A percentile compares a stretch with the other conserved stretches of the same genome.
Evolutionary conservation across 1,139 yeast species (phyloP).

Genomic region (Kluyveromyces sp.): DNA sequence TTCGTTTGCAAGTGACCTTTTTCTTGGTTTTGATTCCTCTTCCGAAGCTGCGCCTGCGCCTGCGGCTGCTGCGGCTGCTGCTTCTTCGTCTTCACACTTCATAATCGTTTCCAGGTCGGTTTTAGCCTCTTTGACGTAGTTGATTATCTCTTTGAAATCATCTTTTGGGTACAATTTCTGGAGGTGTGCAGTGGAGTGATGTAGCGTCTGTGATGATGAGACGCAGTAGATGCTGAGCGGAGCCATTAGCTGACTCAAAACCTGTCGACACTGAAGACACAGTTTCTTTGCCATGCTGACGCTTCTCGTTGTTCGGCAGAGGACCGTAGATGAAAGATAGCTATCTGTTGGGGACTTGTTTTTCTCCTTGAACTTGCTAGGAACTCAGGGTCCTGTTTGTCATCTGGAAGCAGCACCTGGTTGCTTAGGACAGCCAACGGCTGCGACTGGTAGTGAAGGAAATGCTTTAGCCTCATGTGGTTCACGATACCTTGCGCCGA

Average conservation of each 20-base stretch:
- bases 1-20: conserved; percentile 10
- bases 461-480: conserved; percentile 68
- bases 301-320: conserved; percentile 1
- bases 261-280: conserved; percentile 3
- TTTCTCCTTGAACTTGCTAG: conserved; percentile 36
- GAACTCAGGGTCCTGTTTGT: conserved; percentile 56
- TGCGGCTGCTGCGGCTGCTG: conserved; percentile 4
- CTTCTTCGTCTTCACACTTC: conserved; percentile 9
- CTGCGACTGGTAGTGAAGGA: conserved; percentile 63
- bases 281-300: not conserved
- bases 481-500: conserved; percentile 76
- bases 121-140: conserved; percentile 29
- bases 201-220: not conserved
- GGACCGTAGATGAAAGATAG: conserved; percentile 14
- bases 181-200: conserved; percentile 16
- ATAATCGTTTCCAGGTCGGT: conserved; percentile 24
- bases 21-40: conserved; percentile 1
- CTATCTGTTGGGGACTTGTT: conserved; percentile 30
- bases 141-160: conserved; percentile 28
- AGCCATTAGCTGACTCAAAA: not conserved
- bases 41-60: not conserved
- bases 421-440: conserved; percentile 69
- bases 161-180: conserved; percentile 21
- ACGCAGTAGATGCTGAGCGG: no score
- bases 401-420: conserved; percentile 50